Base-by-base conservation (phyloP, 1,284 basidiomycete genomes). In the Ceratobasidium sp. region DNA sequence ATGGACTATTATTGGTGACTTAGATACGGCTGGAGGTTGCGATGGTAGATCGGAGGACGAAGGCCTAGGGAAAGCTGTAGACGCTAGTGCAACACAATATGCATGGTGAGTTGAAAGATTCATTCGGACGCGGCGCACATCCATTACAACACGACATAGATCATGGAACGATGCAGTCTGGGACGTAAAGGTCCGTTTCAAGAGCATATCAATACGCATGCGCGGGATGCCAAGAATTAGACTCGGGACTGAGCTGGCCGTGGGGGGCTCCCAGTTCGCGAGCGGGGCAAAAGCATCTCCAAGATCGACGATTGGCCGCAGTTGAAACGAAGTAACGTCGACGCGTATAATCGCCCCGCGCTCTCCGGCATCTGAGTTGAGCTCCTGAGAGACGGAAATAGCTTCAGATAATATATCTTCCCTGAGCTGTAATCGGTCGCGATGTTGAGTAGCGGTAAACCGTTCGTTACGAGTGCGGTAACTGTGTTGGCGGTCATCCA, bases 381-480 rank as follows among this genome's bases (percentile, higher is more conserved):
- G 65, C 4, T 74, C 72, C n/a, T 81, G 26, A 0, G 77, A 75
- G 39, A 79, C 69, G 8, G 81, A 75, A 0, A 80, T 80, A 1
- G 80, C 80, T 18, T 72, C 61, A 16, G 30, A 43, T 18, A 72
- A 55, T 2, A 70, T 59, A 76, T 93, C 91, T 23, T 87, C 83
- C 1, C 87, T 83, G 1, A 96, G 83, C 52, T 79, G 82, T 18
- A 88, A 82, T 74, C 84, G 82, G 60, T 82, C 81, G 74, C 85
- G 84, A 71, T 79, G 79, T 69, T 85, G 82, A 5, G 84, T 83
- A 14, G 83, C 81, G 48, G 84, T 79, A 45, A 80, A 77, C 23
- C 83, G 78, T 46, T 81, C 76, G 21, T 81, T 77, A 72, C 87
- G 80, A 52, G 67, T 71, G 45, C 83, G 82, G 36, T 82, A 79